Conservation (phyloP, 768 basidiomycete species). For the Mycena crocata region DNA sequence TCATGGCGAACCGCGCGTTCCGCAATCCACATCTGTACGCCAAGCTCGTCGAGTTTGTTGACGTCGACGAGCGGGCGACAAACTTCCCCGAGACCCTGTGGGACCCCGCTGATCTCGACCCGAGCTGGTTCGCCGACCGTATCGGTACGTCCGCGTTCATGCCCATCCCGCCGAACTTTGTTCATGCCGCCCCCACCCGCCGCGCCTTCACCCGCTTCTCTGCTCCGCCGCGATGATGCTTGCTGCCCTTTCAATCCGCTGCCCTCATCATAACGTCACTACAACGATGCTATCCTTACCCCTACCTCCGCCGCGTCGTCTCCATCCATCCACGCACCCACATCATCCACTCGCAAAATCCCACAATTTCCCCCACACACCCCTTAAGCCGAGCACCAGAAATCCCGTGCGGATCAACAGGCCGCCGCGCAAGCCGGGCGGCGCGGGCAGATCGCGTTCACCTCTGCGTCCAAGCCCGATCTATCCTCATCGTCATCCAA, state of each 20-base stretch:
- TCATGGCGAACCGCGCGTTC: conserved; percentile 93
- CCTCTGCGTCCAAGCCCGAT: conserved; percentile 26
- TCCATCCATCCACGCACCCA: conserved; percentile 22
- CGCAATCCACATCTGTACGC: conserved; percentile 97
- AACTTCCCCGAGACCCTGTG: conserved; percentile 84
- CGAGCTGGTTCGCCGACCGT: conserved; percentile 81
- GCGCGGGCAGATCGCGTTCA: conserved; percentile 74
- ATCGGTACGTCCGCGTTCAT: conserved; percentile 70
- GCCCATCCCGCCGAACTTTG: conserved; percentile 14
- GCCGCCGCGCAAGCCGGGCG: conserved; percentile 64
- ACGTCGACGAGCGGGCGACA: conserved; percentile 88
- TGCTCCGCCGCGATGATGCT: conserved; percentile 20
- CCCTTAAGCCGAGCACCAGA: conserved; percentile 71
- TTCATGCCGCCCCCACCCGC: conserved; percentile 40
- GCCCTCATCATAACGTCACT: no score
- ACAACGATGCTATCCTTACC: no score
- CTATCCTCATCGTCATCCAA: neutral
- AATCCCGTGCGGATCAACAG: conserved; percentile 71
- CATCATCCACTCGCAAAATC: neutral
- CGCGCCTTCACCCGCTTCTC: conserved; percentile 35
- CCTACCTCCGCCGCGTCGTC: neutral
- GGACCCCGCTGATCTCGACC: conserved; percentile 71
- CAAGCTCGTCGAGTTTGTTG: conserved; percentile 94
- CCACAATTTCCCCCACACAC: neutral
- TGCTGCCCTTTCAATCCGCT: no score